Percentiles rank a stretch among this genome's conserved stretches.
Evolutionary conservation across 208 protist genomes (phyloP).

Genomic region (Leishmania amazonensis): DNA sequence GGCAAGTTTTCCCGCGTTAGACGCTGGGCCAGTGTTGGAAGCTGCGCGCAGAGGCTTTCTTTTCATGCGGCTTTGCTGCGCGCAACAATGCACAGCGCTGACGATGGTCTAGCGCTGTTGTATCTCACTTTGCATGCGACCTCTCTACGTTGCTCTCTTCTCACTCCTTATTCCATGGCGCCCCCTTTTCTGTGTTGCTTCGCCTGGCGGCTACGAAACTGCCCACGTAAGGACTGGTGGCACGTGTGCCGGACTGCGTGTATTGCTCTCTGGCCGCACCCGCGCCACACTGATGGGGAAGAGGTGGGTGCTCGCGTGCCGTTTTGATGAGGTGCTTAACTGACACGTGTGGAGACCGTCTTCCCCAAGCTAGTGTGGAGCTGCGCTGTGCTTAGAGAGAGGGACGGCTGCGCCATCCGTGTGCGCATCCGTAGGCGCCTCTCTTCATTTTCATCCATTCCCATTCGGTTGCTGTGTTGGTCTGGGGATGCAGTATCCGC

Average conservation of each 20-base stretch:
- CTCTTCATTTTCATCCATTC: neutral
- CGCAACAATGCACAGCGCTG: neutral
- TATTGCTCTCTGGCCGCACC: neutral
- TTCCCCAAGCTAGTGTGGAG: neutral
- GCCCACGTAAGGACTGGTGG: neutral
- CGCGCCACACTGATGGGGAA: neutral
- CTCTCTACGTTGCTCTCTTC: neutral
- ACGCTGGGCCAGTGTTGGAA: neutral
- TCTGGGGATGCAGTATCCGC: slow-evolving; percentile 39
- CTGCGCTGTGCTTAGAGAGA: neutral
- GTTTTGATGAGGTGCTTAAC: neutral
- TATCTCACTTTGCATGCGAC: neutral
- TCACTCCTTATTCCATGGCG: neutral
- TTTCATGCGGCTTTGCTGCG: neutral
- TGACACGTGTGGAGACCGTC: neutral
- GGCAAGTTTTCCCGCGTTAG: neutral
- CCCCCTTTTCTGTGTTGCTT: slow-evolving; percentile 3
- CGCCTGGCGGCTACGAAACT: neutral
- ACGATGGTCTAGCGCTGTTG: neutral
- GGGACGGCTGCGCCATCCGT: neutral
- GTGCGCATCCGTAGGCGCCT: neutral
- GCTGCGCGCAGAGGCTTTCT: neutral
- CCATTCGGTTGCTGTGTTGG: neutral
- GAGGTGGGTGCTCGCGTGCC: neutral
- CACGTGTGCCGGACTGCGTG: neutral